These are phyloP conservation scores for Talaromyces atroroseus DNA, from an alignment of 2,329 filamentous ascomycete species.

Conservation along the genomic window DNA sequence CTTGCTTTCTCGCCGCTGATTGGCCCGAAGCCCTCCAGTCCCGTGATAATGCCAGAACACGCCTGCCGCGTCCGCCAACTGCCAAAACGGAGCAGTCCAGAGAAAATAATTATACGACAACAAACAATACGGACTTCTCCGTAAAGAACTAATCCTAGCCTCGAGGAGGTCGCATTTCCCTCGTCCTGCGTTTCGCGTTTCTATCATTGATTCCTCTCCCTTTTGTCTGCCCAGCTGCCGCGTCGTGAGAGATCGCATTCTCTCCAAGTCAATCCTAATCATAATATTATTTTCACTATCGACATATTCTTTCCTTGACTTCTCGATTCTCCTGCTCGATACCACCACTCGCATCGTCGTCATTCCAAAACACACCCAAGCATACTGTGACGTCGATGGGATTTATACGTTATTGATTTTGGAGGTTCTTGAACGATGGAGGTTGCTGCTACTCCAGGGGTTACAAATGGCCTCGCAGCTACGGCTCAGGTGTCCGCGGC, in stretches of 20 bases:
- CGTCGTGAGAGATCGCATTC: not conserved
- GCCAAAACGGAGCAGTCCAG: conserved; percentile 8
- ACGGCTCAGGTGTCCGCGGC: conserved; percentile 25
- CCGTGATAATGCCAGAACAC: conserved; percentile 18
- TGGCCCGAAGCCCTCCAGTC: not conserved
- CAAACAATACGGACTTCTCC: not conserved
- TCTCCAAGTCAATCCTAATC: not conserved
- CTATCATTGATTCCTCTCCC: not conserved
- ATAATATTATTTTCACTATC: not conserved
- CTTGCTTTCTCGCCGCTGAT: not conserved
- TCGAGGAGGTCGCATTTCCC: not conserved
- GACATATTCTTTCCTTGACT: not conserved
- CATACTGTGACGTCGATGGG: conserved; percentile 25
- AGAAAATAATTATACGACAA: not conserved
- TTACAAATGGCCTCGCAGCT: conserved; percentile 31
- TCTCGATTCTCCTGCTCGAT: not conserved
- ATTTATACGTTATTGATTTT: conserved; percentile 20
- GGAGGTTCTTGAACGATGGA: conserved; percentile 26
- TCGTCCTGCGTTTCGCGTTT: not conserved
- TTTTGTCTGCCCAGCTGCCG: not conserved
- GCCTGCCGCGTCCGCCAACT: conserved; percentile 20
- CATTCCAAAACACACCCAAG: not conserved
- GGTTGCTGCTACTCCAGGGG: conserved; percentile 32
- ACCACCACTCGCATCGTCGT: not conserved
- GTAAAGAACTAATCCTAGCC: not conserved